phyloP scores from a whole-genome alignment of 2,329 filamentous ascomycete genomes.

The Geosmithia putterillii region DNA sequence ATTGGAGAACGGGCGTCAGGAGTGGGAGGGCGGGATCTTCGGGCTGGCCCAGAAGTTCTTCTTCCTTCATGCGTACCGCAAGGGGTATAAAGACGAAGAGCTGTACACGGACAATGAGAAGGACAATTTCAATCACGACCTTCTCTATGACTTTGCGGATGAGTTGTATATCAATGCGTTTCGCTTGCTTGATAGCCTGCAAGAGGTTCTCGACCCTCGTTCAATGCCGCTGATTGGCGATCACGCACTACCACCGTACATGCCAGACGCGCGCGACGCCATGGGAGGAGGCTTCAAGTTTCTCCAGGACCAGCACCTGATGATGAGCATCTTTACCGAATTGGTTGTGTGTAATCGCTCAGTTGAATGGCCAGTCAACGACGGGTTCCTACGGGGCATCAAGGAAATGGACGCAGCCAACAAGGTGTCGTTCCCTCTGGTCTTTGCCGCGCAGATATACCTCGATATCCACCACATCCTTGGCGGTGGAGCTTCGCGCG shows the following conservation, averaged over 20 bases:
- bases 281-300: conserved; percentile 11
- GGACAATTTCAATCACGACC: conserved; percentile 11
- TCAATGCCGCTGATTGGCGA: not conserved
- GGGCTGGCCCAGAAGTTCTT: conserved; percentile 9
- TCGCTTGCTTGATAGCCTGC: conserved; percentile 3
- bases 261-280: not conserved
- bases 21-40: conserved; percentile 8
- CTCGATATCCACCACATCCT: conserved; percentile 26
- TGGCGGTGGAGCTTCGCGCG: conserved; percentile 4
- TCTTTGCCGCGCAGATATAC: conserved; percentile 26
- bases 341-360: conserved; percentile 10
- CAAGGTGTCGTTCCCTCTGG: conserved; percentile 18
- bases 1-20: conserved; percentile 7
- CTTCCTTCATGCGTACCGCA: conserved; percentile 3
- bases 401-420: conserved; percentile 14
- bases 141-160: conserved; percentile 13
- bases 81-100: conserved; percentile 6
- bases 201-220: not conserved
- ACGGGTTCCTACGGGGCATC: conserved; percentile 23
- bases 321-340: conserved; percentile 20
- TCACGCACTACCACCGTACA: not conserved
- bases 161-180: conserved; percentile 7
- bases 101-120: not conserved
- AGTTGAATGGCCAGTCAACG: conserved; percentile 15
- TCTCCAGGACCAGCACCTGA: conserved; percentile 18